These are phyloP conservation scores for Conringia planisiliqua DNA, from an alignment of 345 rosid genomes.

Conservation along the genomic window DNA sequence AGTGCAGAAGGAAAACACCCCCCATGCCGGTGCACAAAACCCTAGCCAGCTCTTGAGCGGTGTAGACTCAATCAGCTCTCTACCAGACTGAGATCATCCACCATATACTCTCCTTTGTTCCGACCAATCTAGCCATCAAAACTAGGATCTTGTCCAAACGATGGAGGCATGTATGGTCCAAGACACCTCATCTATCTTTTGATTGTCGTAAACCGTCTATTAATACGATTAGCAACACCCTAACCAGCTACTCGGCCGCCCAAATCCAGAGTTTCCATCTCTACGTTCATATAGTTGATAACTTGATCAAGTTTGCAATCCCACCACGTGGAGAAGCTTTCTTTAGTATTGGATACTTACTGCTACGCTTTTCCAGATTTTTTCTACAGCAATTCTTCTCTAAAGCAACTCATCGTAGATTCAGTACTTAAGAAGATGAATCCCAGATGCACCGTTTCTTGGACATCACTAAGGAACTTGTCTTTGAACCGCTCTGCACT, in stretches of 20 bases:
- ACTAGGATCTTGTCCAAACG: background rate
- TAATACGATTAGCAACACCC: background rate
- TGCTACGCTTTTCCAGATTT: background rate
- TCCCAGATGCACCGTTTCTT: background rate
- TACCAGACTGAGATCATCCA: constrained; percentile 5
- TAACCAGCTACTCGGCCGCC: background rate
- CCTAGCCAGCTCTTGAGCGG: background rate
- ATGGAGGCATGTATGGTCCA: background rate
- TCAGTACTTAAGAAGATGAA: too few relatives aligned
- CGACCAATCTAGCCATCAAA: background rate
- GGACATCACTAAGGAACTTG: constrained; percentile 1
- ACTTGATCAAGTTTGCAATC: background rate
- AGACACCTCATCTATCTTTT: background rate
- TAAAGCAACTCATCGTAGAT: background rate
- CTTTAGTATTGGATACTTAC: background rate
- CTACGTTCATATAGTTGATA: background rate
- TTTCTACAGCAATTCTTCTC: background rate
- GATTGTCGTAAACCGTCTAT: background rate
- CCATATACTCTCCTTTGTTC: background rate
- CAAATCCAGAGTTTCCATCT: background rate
- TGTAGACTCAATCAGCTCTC: background rate
- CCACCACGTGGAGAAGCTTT: background rate
- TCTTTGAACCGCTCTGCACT: background rate
- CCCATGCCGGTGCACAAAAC: background rate
- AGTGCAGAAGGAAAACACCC: background rate